Evolutionary conservation across 495 filamentous ascomycete genomes (phyloP).

Genomic region (Oidiodendron maius): DNA sequence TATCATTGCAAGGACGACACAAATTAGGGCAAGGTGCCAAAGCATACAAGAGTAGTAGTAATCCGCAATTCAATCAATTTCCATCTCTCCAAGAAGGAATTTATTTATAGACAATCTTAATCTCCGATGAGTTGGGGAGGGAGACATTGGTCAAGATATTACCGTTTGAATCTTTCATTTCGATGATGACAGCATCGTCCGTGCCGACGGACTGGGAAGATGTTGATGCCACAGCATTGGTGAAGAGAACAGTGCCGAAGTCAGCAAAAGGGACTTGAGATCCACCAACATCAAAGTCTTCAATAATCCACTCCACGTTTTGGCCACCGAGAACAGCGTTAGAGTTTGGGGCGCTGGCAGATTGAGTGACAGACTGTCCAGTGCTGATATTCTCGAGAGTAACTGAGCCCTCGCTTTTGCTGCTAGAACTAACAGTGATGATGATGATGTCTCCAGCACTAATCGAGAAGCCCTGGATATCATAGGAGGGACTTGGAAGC

Average conservation of each 20-base stretch:
- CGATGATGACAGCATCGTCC: background rate
- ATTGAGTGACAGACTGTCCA: constrained; percentile 47
- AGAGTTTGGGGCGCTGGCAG: constrained; percentile 28
- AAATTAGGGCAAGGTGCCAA: too few species aligned
- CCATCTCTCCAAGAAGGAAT: too few species aligned
- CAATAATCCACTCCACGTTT: constrained; percentile 36
- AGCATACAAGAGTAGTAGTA: too few species aligned
- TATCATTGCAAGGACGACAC: too few species aligned
- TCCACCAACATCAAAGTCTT: constrained; percentile 25
- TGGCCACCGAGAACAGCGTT: constrained; percentile 7
- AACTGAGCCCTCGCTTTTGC: constrained; percentile 44
- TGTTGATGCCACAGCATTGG: constrained; percentile 12
- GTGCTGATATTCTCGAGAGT: constrained; percentile 50
- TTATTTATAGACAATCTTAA: constrained; percentile 2
- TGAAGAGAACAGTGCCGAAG: constrained; percentile 31
- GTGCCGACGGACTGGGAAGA: background rate
- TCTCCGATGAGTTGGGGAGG: constrained; percentile 3
- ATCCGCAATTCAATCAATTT: too few species aligned
- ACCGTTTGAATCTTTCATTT: background rate
- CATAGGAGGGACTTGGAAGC: constrained; percentile 51
- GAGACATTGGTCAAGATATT: constrained; percentile 2
- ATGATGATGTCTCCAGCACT: constrained; percentile 49
- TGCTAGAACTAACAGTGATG: constrained; percentile 41
- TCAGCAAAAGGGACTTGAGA: constrained; percentile 26
- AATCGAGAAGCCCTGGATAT: constrained; percentile 47